phyloP scores from a whole-genome alignment of 495 filamentous ascomycete genomes.

The Penicillium fimorum region DNA sequence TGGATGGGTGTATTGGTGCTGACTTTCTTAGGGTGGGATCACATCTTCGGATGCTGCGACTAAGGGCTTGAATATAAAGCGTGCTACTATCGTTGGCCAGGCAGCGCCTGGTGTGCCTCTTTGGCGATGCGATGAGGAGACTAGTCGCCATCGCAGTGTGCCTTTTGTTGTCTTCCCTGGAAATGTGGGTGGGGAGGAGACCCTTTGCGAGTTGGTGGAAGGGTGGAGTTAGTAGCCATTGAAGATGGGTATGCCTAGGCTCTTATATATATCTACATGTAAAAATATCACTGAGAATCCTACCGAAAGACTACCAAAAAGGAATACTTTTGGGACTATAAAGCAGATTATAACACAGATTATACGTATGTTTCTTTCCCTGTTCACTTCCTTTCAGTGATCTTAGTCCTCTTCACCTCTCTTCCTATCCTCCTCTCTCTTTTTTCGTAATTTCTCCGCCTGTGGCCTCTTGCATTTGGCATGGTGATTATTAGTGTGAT shows the following conservation, averaged over 20 bases:
- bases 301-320: no score
- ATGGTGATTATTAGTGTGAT: no score
- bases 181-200: slow-evolving; percentile 53
- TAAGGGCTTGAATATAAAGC: slow-evolving; percentile 51
- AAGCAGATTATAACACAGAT: no score
- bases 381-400: no score
- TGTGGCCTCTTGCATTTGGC: no score
- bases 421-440: no score
- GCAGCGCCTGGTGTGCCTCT: slow-evolving; percentile 55
- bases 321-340: no score
- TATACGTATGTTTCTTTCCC: no score
- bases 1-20: not conserved
- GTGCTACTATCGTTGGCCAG: slow-evolving; percentile 52
- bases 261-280: not conserved
- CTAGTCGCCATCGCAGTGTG: slow-evolving; percentile 43
- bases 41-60: slow-evolving; percentile 55
- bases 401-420: no score
- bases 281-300: no score
- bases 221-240: slow-evolving; percentile 31
- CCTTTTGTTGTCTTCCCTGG: slow-evolving; percentile 58
- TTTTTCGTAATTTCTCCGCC: no score
- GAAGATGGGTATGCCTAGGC: not conserved
- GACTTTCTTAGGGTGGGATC: slow-evolving; percentile 44
- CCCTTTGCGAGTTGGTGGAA: slow-evolving; percentile 41
- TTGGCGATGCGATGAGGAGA: slow-evolving; percentile 53